phyloP scores from a whole-genome alignment of 129 eudicot species.

The Chrysanthemum seticuspe region DNA sequence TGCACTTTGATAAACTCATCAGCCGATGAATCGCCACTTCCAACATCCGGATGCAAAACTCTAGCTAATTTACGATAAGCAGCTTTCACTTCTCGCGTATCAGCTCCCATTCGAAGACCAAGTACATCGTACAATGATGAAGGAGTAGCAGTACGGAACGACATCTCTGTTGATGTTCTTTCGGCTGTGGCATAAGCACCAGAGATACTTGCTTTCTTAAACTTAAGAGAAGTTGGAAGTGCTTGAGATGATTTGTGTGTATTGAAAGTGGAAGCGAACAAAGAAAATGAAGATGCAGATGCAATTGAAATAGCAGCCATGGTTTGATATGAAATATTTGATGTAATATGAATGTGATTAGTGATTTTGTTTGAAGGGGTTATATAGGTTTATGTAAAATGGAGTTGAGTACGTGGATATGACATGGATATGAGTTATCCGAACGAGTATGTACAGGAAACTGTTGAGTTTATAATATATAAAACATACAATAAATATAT shows the following conservation, averaged over 20 bases:
- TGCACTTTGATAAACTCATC: slow-evolving; percentile 25
- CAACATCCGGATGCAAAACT: slow-evolving; percentile 29
- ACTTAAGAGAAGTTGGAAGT: slow-evolving; percentile 1
- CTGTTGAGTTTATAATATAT: no score
- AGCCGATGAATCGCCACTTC: slow-evolving; percentile 16
- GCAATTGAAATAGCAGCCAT: background rate
- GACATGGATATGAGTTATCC: no score
- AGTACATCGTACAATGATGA: slow-evolving; percentile 25
- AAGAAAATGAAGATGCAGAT: background rate
- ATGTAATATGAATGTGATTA: no score
- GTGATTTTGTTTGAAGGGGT: no score
- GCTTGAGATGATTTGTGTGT: background rate
- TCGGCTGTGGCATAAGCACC: slow-evolving; percentile 14
- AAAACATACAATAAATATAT: no score
- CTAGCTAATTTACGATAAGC: slow-evolving; percentile 30
- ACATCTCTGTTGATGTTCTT: slow-evolving; percentile 1
- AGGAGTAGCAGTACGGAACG: background rate
- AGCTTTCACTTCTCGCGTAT: slow-evolving; percentile 12
- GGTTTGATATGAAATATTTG: no score
- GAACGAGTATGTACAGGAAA: no score
- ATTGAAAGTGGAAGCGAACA: background rate
- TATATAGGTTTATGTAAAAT: no score
- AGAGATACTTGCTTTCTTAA: slow-evolving; percentile 21
- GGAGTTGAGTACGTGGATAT: no score
- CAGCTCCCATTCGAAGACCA: slow-evolving; percentile 22